Evolutionary conservation across 306 rosid genomes (phyloP).

Genomic region (Trifolium pratense): DNA sequence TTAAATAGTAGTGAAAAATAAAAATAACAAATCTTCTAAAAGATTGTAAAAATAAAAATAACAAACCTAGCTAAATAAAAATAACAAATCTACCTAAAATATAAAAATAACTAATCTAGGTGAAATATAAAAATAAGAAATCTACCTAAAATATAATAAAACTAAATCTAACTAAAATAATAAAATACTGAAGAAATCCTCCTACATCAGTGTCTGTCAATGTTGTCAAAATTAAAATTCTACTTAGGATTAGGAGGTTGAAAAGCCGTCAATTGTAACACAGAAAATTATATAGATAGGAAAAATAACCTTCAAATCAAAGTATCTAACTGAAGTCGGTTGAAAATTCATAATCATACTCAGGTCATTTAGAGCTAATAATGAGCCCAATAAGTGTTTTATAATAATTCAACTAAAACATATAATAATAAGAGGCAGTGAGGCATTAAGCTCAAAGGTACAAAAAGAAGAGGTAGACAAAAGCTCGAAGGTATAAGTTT

Average conservation of each 20-base stretch:
- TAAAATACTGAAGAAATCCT: too few relatives aligned
- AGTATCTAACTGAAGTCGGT: neutral
- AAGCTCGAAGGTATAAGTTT: neutral
- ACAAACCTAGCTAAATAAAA: too few relatives aligned
- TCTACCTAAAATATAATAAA: too few relatives aligned
- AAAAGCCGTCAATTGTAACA: neutral
- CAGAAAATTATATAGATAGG: neutral
- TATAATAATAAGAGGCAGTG: neutral
- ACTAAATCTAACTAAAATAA: too few relatives aligned
- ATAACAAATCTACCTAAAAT: too few relatives aligned
- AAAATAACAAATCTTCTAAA: too few relatives aligned
- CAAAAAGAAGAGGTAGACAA: neutral
- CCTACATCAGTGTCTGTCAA: constrained; percentile 14
- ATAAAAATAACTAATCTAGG: too few relatives aligned
- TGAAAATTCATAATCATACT: neutral
- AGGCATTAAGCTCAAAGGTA: neutral
- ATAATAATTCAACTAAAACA: neutral
- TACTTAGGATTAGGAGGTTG: constrained; percentile 1
- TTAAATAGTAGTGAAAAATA: too few relatives aligned
- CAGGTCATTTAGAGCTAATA: neutral
- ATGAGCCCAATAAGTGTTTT: neutral
- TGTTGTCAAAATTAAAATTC: neutral
- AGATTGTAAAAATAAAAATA: too few relatives aligned
- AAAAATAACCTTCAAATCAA: neutral
- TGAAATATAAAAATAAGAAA: too few relatives aligned